A percentile compares a stretch with the other conserved stretches of the same genome.
phyloP scores from a whole-genome alignment of 2,329 filamentous ascomycete species.

The Exophiala spinifera region DNA sequence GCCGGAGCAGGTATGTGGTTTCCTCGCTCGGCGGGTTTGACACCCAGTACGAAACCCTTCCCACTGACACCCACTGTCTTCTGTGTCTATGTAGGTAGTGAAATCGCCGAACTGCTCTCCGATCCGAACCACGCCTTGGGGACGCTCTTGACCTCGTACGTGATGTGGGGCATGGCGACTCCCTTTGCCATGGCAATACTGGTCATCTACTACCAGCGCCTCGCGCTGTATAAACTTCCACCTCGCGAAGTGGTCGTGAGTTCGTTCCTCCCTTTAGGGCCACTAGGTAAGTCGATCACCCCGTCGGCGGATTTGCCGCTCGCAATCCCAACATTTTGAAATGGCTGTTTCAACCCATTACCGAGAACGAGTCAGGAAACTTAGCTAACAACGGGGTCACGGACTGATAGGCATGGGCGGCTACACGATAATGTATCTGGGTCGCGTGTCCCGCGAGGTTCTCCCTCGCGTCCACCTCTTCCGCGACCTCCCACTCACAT shows the following conservation, averaged over 20 bases:
- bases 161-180: constrained; percentile 63
- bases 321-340: too few species aligned
- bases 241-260: constrained; percentile 66
- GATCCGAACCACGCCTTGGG: constrained; percentile 56
- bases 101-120: constrained; percentile 57
- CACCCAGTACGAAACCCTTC: neutral
- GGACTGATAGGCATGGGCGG: constrained; percentile 55
- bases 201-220: constrained; percentile 66
- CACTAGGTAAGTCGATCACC: constrained; percentile 42
- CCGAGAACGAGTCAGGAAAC: too few species aligned
- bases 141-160: constrained; percentile 63
- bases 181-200: constrained; percentile 62
- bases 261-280: constrained; percentile 65
- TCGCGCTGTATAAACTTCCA: constrained; percentile 66
- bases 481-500: constrained; percentile 21
- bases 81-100: constrained; percentile 35
- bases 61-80: neutral
- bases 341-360: too few species aligned
- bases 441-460: constrained; percentile 44
- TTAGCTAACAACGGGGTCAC: too few species aligned
- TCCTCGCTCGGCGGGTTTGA: too few species aligned
- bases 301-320: too few species aligned
- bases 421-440: constrained; percentile 55
- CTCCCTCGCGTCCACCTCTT: constrained; percentile 35
- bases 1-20: constrained; percentile 56